Evolutionary conservation across 257 asterid genomes (phyloP).

Genomic region (Fraxinus cuspidata): DNA sequence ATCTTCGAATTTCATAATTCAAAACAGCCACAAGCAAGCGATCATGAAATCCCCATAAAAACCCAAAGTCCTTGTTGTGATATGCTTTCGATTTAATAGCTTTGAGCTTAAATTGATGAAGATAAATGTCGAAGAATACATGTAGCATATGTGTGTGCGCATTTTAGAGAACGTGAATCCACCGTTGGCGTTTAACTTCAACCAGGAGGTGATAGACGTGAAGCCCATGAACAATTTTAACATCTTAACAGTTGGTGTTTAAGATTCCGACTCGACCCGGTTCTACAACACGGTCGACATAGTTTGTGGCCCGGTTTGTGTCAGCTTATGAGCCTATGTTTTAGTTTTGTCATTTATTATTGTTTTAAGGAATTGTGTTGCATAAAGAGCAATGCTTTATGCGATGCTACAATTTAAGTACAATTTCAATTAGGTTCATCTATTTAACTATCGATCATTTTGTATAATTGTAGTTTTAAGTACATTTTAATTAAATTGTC

Average conservation of each 20-base stretch:
- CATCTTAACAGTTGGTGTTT: not conserved
- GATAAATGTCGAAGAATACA: not conserved
- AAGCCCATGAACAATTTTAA: constrained; percentile 50
- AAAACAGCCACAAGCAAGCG: not conserved
- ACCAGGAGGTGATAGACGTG: constrained; percentile 55
- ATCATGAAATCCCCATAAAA: constrained; percentile 3
- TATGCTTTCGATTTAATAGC: not conserved
- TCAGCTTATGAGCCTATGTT: not conserved
- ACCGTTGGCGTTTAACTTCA: constrained; percentile 24
- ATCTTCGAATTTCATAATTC: constrained; percentile 84
- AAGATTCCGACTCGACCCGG: not conserved
- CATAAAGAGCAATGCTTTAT: too few species aligned
- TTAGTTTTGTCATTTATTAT: too few species aligned
- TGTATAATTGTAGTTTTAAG: not conserved
- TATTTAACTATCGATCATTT: not conserved
- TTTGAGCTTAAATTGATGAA: not conserved
- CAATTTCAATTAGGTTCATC: not conserved
- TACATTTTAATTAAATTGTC: too few species aligned
- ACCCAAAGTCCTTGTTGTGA: not conserved
- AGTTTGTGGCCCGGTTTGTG: not conserved
- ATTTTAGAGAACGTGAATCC: constrained; percentile 35
- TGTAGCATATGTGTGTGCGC: not conserved
- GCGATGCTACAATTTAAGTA: not conserved
- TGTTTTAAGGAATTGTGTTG: too few species aligned
- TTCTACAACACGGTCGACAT: not conserved